Base-by-base conservation (phyloP, 1,139 yeast species). In the Kluyveromyces sp. region DNA sequence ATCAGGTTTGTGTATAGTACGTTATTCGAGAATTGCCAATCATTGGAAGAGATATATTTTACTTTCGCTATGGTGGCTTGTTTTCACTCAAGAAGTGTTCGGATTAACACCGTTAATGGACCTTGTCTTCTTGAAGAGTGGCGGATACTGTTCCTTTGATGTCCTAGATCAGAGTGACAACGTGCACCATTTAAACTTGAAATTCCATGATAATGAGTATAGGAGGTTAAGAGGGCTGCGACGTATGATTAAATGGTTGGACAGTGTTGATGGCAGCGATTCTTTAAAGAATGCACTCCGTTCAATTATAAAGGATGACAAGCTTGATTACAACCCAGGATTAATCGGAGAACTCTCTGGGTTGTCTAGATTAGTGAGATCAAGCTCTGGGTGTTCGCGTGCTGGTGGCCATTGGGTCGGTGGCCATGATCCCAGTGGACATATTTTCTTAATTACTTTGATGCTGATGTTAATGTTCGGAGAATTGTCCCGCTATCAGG, bases 381-480 rank as follows among this genome's bases (percentile, higher is more conserved):
- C 38, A 33, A 41, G 48, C 29, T 21, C 34, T 8, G 34, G 31
- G 8, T 45, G 48, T 31, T 8, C 42, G 8, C 8, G 27, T 29
- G 54, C 77, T 26, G 78, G 77, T 27, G 97, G 97, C 0, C 54
- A 68, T 3, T 90, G 97, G 98, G 63, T 61, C 7, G 97, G 96
- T 1, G 98, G 98, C 0, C 96, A 88, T 60, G 98, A 92, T 67
- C 96, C 97, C 10, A 83, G 94, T 51, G 98, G 98, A 0, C 98
- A 92, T 63, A 85, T 88, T 0, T 92, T 90, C 57, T 64, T 92
- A 41, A 67, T 92, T 48, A 78, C 86, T 3, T 83, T 87, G 52
- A 77, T 92, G 47, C 78, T 87, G 21, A 68, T 86, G 57, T 77
- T 83, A 51, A 61, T 92, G 55, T 73, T 85, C 61, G 78, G 79